Evolutionary conservation across 345 rosid species (phyloP).

Genomic region (Gossypium raimondii): DNA sequence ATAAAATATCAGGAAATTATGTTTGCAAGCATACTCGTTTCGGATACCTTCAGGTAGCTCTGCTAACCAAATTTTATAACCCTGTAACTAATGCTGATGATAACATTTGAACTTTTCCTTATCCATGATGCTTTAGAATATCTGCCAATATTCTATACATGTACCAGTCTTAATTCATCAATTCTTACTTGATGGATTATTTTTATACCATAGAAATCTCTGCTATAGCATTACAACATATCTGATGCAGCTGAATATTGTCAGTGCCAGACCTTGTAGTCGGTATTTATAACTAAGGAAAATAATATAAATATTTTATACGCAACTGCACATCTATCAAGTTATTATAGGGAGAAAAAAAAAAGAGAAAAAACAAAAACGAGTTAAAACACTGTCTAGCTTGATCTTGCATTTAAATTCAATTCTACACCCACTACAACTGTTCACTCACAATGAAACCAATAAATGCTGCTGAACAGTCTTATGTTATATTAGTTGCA

Average conservation of each 20-base stretch:
- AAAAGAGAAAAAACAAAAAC: not conserved
- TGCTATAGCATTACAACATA: not conserved
- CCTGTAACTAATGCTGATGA: not conserved
- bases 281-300: not conserved
- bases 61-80: not conserved
- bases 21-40: not conserved
- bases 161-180: not conserved
- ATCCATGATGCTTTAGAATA: not conserved
- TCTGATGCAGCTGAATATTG: not conserved
- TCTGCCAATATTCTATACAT: not conserved
- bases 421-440: slow-evolving; percentile 5
- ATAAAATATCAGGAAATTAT: not conserved
- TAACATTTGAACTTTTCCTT: not conserved
- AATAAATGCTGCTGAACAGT: not conserved
- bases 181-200: not conserved
- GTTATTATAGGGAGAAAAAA: not conserved
- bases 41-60: not conserved
- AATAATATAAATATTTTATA: not conserved
- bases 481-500: not conserved
- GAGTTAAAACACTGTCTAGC: not conserved
- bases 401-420: slow-evolving; percentile 1
- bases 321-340: not conserved
- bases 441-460: not conserved
- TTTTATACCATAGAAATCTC: not conserved
- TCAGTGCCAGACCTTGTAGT: not conserved